phyloP scores from a whole-genome alignment of 1,284 basidiomycete species.

The Naganishia liquefaciens region DNA sequence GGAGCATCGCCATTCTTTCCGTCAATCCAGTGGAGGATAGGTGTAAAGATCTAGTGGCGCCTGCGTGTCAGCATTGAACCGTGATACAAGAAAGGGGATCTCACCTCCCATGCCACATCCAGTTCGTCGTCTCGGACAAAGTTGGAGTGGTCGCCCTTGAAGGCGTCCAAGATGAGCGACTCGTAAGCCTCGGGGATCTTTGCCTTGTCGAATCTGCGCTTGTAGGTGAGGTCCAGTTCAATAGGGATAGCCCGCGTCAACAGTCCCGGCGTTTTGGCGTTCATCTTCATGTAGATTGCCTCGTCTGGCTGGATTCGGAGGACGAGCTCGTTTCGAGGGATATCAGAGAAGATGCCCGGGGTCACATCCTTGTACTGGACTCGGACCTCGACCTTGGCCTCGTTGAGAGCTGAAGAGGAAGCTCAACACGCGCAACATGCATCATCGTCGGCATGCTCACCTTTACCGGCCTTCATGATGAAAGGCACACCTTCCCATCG shows the following conservation, averaged over 20 bases:
- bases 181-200: constrained; percentile 95
- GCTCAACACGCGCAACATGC: not conserved
- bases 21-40: constrained; percentile 91
- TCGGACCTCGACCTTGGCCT: constrained; percentile 94
- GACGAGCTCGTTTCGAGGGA: constrained; percentile 90
- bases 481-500: constrained; percentile 97
- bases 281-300: constrained; percentile 92
- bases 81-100: constrained; percentile 34
- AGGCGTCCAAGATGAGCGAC: constrained; percentile 82
- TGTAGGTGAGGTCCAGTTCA: constrained; percentile 97
- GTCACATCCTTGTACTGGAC: constrained; percentile 97
- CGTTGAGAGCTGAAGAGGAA: constrained; percentile 72
- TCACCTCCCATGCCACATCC: constrained; percentile 90
- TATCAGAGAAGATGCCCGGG: constrained; percentile 91
- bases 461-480: constrained; percentile 95
- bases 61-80: not conserved
- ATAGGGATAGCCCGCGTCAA: constrained; percentile 84
- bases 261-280: constrained; percentile 88
- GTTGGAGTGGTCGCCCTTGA: constrained; percentile 64
- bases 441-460: constrained; percentile 53
- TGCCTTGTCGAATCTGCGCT: constrained; percentile 81
- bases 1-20: constrained; percentile 62
- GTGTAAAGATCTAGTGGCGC: constrained; percentile 79
- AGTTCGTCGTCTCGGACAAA: constrained; percentile 95
- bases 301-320: constrained; percentile 93